Evolutionary conservation across 176 grass and related monocot species (phyloP), one percentile per base, ranked within the genome.

Genomic region (Oryza meridionalis): DNA sequence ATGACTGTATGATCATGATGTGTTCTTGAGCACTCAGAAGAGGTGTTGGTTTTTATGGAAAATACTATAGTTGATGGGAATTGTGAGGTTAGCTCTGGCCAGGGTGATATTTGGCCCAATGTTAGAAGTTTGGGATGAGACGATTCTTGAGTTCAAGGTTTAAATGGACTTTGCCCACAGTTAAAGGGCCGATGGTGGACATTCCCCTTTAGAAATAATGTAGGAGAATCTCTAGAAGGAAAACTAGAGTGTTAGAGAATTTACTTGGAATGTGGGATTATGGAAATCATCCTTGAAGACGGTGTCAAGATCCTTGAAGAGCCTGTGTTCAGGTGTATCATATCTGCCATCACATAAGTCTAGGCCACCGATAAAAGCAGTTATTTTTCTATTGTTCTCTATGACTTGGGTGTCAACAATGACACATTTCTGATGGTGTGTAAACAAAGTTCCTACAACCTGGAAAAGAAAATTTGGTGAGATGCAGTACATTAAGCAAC

Each of bases 361-460:
- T 32, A 98, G 80, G 46, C 96, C 96, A 64, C 96, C 96, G 83
- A 98, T 93, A 81, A 98, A 98, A 77, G 91, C 89, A 53, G 93
- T 92, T 87, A 98, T 86, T 84, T 98, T 98, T 33, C 96, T 72
- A 71, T 98, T 93, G 85, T 98, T 98, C 66, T 91, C 93, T 15
- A 82, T 42, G 6, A 87, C 93, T 84, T 91, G 92, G 6, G 93
- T 93, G 77, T 95, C 96, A 24, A 95, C 84, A 75, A 98, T 85
- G 25, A 98, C 93, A 86, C 96, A 98, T 85, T 98, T 98, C 44
- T 98, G 93, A 82, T 98, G 96, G 66, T 98, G 96, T 12, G 93
- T 98, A 74, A 95, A 98, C 38, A 98, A 86, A 86, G 90, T 98
- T 55, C 96, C 91, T n/a, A 98, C 93, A 65, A 98, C 96, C 96